Percentiles rank a stretch among this genome's conserved stretches.
Conservation (phyloP, 495 filamentous ascomycete genomes). For the Aspergillus indologenus region DNA sequence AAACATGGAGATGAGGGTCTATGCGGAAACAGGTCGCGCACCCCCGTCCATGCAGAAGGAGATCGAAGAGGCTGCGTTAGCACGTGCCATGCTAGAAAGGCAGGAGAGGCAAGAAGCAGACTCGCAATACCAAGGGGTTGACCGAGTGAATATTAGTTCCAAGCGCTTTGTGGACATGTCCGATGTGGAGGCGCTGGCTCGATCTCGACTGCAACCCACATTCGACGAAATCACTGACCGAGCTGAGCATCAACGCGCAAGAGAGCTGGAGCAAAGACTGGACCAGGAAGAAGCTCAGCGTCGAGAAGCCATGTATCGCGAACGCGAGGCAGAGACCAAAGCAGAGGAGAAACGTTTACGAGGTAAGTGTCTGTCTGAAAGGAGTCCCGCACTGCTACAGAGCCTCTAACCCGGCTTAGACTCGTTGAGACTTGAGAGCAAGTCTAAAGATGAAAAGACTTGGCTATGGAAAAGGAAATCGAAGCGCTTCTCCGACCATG, state of each 20-base stretch:
- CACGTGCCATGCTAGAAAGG: constrained; percentile 48
- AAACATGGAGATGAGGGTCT: constrained; percentile 75
- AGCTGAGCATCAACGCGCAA: constrained; percentile 62
- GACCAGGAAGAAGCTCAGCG: constrained; percentile 52
- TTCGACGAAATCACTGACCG: constrained; percentile 84
- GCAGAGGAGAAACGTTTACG: constrained; percentile 49
- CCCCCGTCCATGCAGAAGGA: constrained; percentile 64
- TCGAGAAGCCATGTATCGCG: constrained; percentile 42
- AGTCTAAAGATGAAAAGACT: constrained; percentile 26
- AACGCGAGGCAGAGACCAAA: constrained; percentile 54
- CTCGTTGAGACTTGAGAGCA: constrained; percentile 34
- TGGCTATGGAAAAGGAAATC: constrained; percentile 24
- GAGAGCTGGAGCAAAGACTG: constrained; percentile 54
- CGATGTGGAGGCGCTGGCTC: constrained; percentile 79
- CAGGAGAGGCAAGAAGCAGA: constrained; percentile 61
- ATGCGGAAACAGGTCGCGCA: constrained; percentile 72
- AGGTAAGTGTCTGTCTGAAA: constrained; percentile 34
- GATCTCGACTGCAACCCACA: constrained; percentile 76
- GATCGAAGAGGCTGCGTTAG: constrained; percentile 74
- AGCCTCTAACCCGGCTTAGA: constrained; percentile 37
- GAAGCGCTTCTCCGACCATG: constrained; percentile 7
- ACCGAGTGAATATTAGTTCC: constrained; percentile 75
- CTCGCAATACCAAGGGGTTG: constrained; percentile 49
- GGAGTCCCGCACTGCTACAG: background rate
- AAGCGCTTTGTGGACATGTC: constrained; percentile 74